Conservation (phyloP, 148 eudicot species). For the Camellia granthamiana region DNA sequence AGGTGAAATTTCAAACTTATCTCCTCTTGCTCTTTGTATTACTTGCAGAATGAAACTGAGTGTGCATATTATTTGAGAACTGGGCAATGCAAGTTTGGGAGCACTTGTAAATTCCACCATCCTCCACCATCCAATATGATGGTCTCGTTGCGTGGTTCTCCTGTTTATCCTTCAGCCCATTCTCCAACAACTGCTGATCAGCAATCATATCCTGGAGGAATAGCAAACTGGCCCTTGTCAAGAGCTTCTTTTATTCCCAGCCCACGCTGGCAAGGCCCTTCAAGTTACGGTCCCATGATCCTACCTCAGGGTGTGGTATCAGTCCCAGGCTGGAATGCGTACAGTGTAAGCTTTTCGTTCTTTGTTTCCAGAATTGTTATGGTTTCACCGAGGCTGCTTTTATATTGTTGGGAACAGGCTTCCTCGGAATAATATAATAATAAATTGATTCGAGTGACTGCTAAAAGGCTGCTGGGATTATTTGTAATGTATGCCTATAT, state of each 20-base stretch:
- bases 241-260: conserved; percentile 69
- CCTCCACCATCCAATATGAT: conserved; percentile 83
- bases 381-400: neutral
- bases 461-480: neutral
- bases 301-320: conserved; percentile 85
- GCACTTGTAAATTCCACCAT: conserved; percentile 93
- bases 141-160: conserved; percentile 70
- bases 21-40: neutral
- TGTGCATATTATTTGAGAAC: conserved; percentile 92
- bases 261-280: conserved; percentile 94
- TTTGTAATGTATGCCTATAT: neutral
- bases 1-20: neutral
- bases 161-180: conserved; percentile 80
- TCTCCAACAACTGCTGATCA: conserved; percentile 79
- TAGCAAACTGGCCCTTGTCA: conserved; percentile 69
- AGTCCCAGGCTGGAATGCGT: conserved; percentile 80
- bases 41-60: conserved; percentile 65
- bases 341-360: conserved; percentile 59
- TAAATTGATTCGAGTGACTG: neutral
- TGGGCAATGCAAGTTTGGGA: conserved; percentile 93
- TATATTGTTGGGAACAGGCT: neutral
- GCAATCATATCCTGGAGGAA: conserved; percentile 72
- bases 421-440: neutral
- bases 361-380: neutral
- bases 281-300: conserved; percentile 73